A percentile compares a stretch with the other conserved stretches of the same genome.
These are phyloP conservation scores for Nymphaea colorata DNA, from an alignment of 164 flowering plant genomes.

Conservation along the genomic window DNA sequence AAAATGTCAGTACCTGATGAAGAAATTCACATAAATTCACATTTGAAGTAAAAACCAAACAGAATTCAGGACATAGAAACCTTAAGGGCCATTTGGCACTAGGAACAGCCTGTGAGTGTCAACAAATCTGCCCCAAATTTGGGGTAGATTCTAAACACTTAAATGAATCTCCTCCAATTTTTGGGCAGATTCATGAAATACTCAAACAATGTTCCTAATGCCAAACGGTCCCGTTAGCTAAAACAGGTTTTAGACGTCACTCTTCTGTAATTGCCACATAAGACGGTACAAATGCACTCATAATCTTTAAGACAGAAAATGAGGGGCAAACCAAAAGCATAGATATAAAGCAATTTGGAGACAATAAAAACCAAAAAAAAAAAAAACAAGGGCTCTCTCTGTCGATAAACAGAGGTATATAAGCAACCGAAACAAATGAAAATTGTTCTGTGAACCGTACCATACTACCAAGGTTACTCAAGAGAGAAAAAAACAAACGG, in stretches of 20 bases:
- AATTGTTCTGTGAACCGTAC: not conserved
- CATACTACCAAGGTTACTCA: not conserved
- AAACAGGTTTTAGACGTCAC: too few relatives aligned
- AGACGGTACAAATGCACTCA: too few relatives aligned
- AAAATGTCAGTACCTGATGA: not conserved
- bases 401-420: not conserved
- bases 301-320: too few relatives aligned
- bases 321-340: too few relatives aligned
- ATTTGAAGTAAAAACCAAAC: not conserved
- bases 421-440: not conserved
- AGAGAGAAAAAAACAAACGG: not conserved
- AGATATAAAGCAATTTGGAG: too few relatives aligned
- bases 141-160: too few relatives aligned
- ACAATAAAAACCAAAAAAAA: not conserved
- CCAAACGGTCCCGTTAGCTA: too few relatives aligned
- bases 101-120: not conserved
- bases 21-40: not conserved
- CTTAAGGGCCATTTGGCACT: not conserved
- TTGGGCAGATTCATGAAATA: too few relatives aligned
- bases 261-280: too few relatives aligned
- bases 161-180: too few relatives aligned
- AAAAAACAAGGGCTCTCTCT: not conserved
- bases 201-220: too few relatives aligned
- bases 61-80: not conserved
- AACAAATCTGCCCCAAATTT: not conserved